Evolutionary conservation across 2,329 filamentous ascomycete genomes (phyloP).

Genomic region (Fusarium musae): DNA sequence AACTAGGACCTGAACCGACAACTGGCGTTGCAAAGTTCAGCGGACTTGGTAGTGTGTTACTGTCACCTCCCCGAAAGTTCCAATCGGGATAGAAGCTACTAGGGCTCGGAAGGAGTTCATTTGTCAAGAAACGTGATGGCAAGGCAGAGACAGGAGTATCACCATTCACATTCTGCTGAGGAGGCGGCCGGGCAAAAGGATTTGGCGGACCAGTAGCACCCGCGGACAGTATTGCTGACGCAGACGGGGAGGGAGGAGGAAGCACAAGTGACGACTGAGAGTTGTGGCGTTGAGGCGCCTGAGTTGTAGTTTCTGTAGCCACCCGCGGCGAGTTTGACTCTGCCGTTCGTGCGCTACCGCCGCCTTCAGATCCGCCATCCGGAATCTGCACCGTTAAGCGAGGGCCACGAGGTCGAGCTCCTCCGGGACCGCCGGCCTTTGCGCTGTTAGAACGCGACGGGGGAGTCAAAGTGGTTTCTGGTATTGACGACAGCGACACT

Average conservation of each 20-base stretch:
- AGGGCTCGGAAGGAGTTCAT: constrained; percentile 88
- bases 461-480: constrained; percentile 73
- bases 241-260: constrained; percentile 91
- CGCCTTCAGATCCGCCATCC: constrained; percentile 84
- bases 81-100: constrained; percentile 94
- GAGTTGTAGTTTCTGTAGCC: constrained; percentile 66
- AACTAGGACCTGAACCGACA: constrained; percentile 69
- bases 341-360: constrained; percentile 70
- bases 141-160: constrained; percentile 88
- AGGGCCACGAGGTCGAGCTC: constrained; percentile 79
- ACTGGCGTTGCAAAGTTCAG: constrained; percentile 91
- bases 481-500: constrained; percentile 68
- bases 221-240: constrained; percentile 85
- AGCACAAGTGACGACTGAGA: constrained; percentile 79
- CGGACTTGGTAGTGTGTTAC: constrained; percentile 90
- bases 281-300: constrained; percentile 62
- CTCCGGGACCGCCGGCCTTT: constrained; percentile 64
- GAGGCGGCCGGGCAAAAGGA: constrained; percentile 89
- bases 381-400: constrained; percentile 95
- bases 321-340: constrained; percentile 75
- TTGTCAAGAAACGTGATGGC: constrained; percentile 89
- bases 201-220: constrained; percentile 94
- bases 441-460: constrained; percentile 83
- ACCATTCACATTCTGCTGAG: constrained; percentile 70
- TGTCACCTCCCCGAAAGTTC: constrained; percentile 78